Base-by-base conservation (phyloP, 371 early-diverging fungal genomes). In the Smittium culicis region DNA sequence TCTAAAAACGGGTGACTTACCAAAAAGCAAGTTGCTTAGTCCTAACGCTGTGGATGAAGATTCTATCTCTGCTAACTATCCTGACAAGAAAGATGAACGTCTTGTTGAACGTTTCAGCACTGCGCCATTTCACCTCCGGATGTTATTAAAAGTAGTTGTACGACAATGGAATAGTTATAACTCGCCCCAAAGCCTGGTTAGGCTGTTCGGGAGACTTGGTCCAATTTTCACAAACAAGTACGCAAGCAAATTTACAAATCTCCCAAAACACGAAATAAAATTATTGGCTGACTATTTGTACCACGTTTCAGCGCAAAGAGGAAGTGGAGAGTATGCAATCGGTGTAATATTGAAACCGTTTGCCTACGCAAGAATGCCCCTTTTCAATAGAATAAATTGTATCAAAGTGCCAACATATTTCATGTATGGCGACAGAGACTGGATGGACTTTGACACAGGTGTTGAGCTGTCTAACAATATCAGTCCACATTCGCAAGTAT, bases 401-500 rank as follows among this genome's bases (percentile, higher is more conserved):
- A 71, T 95, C 5, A 70, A 74, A 54, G 83, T 93, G 83, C 92
- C 93, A 0, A 87, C 86, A 0, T 80, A 83, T 25, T 92, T 93
- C 71, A 75, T 93, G 61, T 93, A 89, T 71, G 91, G 91, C 29
- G 76, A 76, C 35, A 71, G 73, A 58, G 96, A 95, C 80, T 95
- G 94, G 94, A 93, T 95, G 92, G 93, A 94, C 70, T 82, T 82
- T 67, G 75, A 78, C 25, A 83, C 85, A 25, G 93, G 90, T 34
- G 80, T 83, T 61, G 74, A 81, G 59, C 86, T 83, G 5, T 79
- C 72, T 33, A 67, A 73, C 24, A 61, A 69, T 3, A 87, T 89
- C 83, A 74, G 70, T 2, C 85, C 84, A 33, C 61, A 82, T 2
- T 70, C 82, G n/a, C 68, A 80, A 17, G 54, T 77, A 56, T 61